Evolutionary conservation across 495 filamentous ascomycete species (phyloP).

Genomic region (Aspergillus asperescens): DNA sequence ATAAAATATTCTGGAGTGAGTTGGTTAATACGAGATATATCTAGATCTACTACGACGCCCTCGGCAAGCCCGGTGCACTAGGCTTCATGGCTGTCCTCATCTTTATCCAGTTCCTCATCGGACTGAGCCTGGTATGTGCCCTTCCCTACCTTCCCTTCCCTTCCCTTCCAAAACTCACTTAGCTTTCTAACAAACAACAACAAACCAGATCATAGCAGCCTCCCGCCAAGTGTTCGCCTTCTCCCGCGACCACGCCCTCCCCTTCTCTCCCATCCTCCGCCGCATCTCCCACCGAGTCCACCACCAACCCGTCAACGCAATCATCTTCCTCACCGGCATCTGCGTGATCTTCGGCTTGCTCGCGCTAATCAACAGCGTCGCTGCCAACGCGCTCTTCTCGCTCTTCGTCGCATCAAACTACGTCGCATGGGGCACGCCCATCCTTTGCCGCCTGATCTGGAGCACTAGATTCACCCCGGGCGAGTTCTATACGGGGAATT

Average conservation of each 20-base stretch:
- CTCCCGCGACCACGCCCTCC: conserved; percentile 51
- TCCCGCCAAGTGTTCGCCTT: conserved; percentile 54
- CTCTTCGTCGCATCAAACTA: conserved; percentile 55
- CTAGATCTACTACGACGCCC: conserved; percentile 42
- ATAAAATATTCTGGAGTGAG: too few relatives aligned
- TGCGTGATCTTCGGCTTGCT: conserved; percentile 52
- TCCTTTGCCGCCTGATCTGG: conserved; percentile 56
- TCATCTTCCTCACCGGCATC: conserved; percentile 50
- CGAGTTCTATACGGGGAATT: conserved; percentile 49
- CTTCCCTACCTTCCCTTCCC: conserved; percentile 23
- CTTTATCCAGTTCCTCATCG: conserved; percentile 45
- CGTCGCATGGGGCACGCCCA: conserved; percentile 54
- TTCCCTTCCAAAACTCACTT: background rate
- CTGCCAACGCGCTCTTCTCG: conserved; percentile 54
- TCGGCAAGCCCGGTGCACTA: conserved; percentile 41
- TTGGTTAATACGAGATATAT: too few relatives aligned
- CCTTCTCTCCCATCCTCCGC: conserved; percentile 54
- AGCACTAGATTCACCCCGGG: conserved; percentile 53
- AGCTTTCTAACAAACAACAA: background rate
- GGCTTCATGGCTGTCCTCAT: conserved; percentile 42
- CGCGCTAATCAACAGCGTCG: conserved; percentile 49
- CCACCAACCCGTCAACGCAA: conserved; percentile 51
- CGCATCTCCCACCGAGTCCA: conserved; percentile 38
- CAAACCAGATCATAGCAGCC: conserved; percentile 43
- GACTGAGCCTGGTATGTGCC: conserved; percentile 33